A percentile compares a stretch with the other conserved stretches of the same genome.
phyloP scores from a whole-genome alignment of 2,329 filamentous ascomycete species.

The Aulographum hederae region DNA sequence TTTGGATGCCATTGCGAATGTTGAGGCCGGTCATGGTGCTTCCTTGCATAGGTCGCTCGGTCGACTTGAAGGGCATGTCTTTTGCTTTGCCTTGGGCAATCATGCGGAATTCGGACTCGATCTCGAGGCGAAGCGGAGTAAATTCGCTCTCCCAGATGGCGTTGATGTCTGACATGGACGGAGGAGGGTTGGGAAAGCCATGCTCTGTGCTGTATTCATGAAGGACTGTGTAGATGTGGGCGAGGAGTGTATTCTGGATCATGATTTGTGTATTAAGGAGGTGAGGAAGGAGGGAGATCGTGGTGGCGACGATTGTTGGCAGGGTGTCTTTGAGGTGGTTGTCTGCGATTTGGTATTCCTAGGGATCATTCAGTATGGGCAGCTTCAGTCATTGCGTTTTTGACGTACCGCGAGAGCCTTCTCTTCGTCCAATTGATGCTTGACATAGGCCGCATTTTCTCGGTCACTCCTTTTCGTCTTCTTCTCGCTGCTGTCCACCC shows the following conservation, averaged over 20 bases:
- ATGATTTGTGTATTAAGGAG: conserved; percentile 53
- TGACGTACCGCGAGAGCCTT: conserved; percentile 41
- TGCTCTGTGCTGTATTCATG: conserved; percentile 55
- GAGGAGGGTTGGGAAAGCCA: conserved; percentile 52
- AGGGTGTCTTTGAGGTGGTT: conserved; percentile 53
- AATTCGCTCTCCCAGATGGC: conserved; percentile 46
- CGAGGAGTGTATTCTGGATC: conserved; percentile 61
- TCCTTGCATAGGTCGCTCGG: conserved; percentile 6
- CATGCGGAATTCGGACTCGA: conserved; percentile 42
- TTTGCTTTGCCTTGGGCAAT: conserved; percentile 50
- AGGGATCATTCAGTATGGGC: too few species aligned
- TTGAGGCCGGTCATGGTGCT: conserved; percentile 28
- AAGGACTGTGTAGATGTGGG: conserved; percentile 59
- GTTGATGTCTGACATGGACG: conserved; percentile 54
- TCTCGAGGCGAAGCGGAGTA: conserved; percentile 42
- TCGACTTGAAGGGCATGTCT: conserved; percentile 30
- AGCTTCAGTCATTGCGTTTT: too few species aligned
- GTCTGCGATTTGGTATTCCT: conserved; percentile 61
- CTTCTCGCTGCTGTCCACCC: conserved; percentile 48
- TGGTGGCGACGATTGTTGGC: conserved; percentile 50
- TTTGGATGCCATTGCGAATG: conserved; percentile 20
- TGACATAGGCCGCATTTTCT: conserved; percentile 52
- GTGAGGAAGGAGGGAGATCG: conserved; percentile 56
- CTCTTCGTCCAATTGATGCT: conserved; percentile 52
- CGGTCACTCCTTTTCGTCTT: conserved; percentile 54